These are phyloP conservation scores for Pseudozyma pruni DNA, from an alignment of 1,284 basidiomycete genomes.

Conservation along the genomic window DNA sequence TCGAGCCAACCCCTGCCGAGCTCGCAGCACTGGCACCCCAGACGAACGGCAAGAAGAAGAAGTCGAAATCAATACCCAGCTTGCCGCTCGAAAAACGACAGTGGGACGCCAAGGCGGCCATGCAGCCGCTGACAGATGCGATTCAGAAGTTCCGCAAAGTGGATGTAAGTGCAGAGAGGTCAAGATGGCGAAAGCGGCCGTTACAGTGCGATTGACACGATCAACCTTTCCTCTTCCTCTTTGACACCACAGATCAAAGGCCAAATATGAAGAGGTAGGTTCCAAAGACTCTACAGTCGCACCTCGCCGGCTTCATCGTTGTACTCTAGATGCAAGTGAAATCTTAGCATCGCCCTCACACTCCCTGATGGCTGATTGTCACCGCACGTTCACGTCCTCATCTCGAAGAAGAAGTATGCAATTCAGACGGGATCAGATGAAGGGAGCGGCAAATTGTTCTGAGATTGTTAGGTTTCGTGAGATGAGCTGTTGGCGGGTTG, in stretches of 20 bases:
- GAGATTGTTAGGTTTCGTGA: background rate
- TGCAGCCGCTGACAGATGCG: conserved; percentile 68
- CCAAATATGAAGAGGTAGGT: conserved; percentile 39
- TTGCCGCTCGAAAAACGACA: conserved; percentile 54
- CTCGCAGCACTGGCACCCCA: conserved; percentile 24
- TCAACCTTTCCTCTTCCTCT: too few species aligned
- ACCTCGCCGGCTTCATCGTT: background rate
- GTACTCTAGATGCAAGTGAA: too few species aligned
- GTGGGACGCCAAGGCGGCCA: conserved; percentile 71
- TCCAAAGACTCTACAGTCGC: background rate
- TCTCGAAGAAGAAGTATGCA: too few species aligned
- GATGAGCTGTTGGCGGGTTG: background rate
- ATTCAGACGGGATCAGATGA: too few species aligned
- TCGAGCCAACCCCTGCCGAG: conserved; percentile 63
- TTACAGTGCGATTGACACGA: too few species aligned
- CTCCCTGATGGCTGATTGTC: too few species aligned
- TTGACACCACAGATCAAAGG: conserved; percentile 44
- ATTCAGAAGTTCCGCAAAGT: conserved; percentile 71
- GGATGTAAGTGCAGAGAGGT: conserved; percentile 69
- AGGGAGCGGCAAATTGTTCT: too few species aligned
- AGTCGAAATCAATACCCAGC: conserved; percentile 32
- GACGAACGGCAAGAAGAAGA: conserved; percentile 32
- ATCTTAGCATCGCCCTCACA: too few species aligned
- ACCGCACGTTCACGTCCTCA: too few species aligned
- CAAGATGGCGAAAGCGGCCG: too few species aligned